phyloP scores from a whole-genome alignment of 176 grass and related monocot species.

The Carex littledalei region DNA sequence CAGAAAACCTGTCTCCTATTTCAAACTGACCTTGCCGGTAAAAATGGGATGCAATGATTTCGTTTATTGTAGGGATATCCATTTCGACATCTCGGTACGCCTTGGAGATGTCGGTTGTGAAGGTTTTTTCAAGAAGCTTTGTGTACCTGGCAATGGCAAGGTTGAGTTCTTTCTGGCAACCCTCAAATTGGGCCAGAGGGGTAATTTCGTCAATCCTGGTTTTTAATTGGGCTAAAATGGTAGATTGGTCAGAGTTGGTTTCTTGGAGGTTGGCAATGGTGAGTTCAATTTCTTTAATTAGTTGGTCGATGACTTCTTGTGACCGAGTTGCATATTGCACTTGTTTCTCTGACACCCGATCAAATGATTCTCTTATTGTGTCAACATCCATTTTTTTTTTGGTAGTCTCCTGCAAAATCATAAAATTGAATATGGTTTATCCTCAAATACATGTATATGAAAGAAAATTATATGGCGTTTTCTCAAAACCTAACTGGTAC shows the following conservation, averaged over 20 bases:
- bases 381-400: conserved; percentile 66
- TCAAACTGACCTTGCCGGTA: conserved; percentile 77
- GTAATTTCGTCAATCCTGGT: conserved; percentile 43
- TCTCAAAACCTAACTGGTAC: not conserved
- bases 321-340: conserved; percentile 39
- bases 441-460: not conserved
- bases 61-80: conserved; percentile 56
- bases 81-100: conserved; percentile 76
- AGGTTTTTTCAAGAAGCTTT: conserved; percentile 73
- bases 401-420: not conserved
- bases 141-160: conserved; percentile 57
- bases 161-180: conserved; percentile 69
- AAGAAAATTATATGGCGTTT: not conserved
- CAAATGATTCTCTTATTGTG: conserved; percentile 63
- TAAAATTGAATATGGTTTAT: not conserved
- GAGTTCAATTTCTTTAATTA: conserved; percentile 54
- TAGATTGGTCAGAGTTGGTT: conserved; percentile 35
- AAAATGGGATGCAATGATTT: conserved; percentile 70
- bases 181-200: conserved; percentile 53
- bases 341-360: conserved; percentile 64
- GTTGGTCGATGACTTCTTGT: conserved; percentile 49
- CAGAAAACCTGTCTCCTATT: conserved; percentile 58
- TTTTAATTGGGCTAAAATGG: conserved; percentile 55
- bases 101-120: conserved; percentile 71
- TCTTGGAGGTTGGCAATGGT: conserved; percentile 51